Percentiles rank a stretch among this genome's conserved stretches.
Evolutionary conservation across 2,329 filamentous ascomycete genomes (phyloP).

Genomic region (Calonectria ilicicola): DNA sequence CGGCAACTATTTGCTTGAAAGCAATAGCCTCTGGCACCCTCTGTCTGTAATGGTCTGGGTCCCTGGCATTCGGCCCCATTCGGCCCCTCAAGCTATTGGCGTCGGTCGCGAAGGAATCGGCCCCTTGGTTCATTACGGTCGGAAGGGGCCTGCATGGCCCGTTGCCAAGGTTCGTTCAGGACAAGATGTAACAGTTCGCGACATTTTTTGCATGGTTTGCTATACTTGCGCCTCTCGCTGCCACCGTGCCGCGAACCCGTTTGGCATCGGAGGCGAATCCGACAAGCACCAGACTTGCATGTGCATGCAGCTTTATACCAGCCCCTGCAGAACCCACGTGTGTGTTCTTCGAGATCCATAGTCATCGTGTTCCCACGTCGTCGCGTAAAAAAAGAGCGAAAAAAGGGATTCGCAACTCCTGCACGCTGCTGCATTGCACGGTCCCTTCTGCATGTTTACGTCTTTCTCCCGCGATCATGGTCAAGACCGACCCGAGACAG

Average conservation of each 20-base stretch:
- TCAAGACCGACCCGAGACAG: conserved; percentile 3
- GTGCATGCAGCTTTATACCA: neutral
- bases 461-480: neutral
- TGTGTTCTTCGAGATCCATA: neutral
- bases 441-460: neutral
- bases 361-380: neutral
- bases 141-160: neutral
- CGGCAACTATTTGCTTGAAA: neutral
- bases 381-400: neutral
- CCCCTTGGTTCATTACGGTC: neutral
- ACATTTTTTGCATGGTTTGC: neutral
- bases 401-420: neutral
- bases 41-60: neutral
- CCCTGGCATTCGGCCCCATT: neutral
- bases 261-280: neutral
- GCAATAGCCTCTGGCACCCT: neutral
- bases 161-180: neutral
- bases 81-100: neutral
- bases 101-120: neutral
- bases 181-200: neutral
- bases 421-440: neutral
- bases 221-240: neutral
- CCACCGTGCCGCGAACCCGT: neutral
- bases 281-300: neutral
- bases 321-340: neutral